Evolutionary conservation across 2,329 filamentous ascomycete species (phyloP).

Genomic region (Colletotrichum karsti): DNA sequence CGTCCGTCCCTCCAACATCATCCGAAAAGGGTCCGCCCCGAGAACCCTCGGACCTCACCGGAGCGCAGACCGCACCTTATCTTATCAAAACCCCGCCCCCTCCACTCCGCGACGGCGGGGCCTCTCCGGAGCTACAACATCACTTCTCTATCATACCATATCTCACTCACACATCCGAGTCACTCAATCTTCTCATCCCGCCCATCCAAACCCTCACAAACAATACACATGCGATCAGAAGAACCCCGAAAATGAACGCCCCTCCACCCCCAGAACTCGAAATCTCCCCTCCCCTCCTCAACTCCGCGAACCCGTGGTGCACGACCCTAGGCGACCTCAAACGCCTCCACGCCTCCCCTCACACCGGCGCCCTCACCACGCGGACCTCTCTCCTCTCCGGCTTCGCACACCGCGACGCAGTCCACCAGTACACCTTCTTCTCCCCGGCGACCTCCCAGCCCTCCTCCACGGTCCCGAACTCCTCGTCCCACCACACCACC

Average conservation of each 20-base stretch:
- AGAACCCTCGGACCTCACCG: too few relatives aligned
- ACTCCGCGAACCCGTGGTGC: conserved; percentile 81
- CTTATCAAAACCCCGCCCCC: too few relatives aligned
- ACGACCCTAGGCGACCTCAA: conserved; percentile 70
- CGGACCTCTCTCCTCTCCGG: conserved; percentile 73
- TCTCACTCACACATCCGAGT: too few relatives aligned
- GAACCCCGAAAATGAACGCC: neutral
- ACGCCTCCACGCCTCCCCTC: conserved; percentile 65
- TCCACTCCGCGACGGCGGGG: too few relatives aligned
- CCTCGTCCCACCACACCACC: conserved; percentile 33
- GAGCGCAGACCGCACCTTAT: too few relatives aligned
- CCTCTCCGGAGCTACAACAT: too few relatives aligned
- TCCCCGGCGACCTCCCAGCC: conserved; percentile 45
- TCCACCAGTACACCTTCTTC: conserved; percentile 76
- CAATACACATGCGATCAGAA: too few relatives aligned
- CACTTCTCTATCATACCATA: too few relatives aligned
- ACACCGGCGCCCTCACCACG: conserved; percentile 79
- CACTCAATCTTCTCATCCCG: too few relatives aligned
- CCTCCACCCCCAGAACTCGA: conserved; percentile 40
- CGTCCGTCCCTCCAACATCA: too few relatives aligned
- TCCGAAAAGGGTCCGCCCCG: too few relatives aligned
- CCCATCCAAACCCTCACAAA: too few relatives aligned
- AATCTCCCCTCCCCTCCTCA: conserved; percentile 74
- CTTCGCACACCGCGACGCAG: conserved; percentile 67
- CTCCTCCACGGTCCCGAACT: conserved; percentile 28